Percentiles rank a stretch among this genome's conserved stretches.
Conservation (phyloP, 2,329 filamentous ascomycete genomes). For the Hymenoscyphus linearis region DNA sequence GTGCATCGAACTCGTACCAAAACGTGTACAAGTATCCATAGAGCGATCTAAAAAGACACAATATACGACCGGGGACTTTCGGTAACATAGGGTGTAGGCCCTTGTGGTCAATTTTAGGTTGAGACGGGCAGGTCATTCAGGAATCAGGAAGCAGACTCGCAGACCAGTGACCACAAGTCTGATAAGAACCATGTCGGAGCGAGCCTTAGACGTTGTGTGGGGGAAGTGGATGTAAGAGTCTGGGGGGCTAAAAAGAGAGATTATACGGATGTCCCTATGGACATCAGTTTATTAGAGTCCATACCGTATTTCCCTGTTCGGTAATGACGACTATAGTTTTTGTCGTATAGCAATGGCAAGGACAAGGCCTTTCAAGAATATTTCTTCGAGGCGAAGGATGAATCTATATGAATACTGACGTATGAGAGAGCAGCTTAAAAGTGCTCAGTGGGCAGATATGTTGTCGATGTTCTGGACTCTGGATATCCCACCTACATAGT, state of each 20-base stretch:
- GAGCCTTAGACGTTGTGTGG: neutral
- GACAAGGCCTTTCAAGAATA: neutral
- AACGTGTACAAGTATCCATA: neutral
- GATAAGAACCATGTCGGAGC: neutral
- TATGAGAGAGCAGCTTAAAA: neutral
- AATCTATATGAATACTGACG: neutral
- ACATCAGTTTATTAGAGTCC: neutral
- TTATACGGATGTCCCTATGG: neutral
- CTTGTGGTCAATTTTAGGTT: neutral
- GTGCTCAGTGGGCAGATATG: neutral
- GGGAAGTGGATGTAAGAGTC: neutral
- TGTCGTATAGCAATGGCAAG: neutral
- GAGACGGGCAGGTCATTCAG: neutral
- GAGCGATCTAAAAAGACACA: neutral
- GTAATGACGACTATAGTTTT: neutral
- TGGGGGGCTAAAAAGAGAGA: neutral
- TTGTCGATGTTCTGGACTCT: neutral
- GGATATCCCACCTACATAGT: no score
- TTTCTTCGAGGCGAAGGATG: neutral
- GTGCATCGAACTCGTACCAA: constrained; percentile 2
- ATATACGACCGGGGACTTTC: neutral
- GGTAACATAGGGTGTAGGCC: neutral
- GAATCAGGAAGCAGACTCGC: neutral
- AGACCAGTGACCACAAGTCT: neutral
- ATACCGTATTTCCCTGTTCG: neutral